A percentile compares a stretch with the other conserved stretches of the same genome.
Conservation (phyloP, 2,329 filamentous ascomycete genomes). For the Ophidiomyces ophidiicola region DNA sequence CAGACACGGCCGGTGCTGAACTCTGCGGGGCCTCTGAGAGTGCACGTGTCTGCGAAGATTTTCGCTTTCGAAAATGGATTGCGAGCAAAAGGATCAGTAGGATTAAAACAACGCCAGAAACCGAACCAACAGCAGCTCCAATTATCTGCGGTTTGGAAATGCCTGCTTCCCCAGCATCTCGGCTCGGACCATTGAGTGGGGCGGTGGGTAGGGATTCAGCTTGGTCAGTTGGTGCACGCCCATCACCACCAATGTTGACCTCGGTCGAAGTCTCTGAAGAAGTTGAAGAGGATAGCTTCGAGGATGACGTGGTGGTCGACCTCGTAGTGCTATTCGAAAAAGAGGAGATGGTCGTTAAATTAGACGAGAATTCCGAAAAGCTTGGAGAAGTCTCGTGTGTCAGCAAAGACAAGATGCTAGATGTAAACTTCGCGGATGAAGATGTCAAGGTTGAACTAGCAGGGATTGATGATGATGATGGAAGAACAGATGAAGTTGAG, state of each 20-base stretch:
- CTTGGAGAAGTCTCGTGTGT: background rate
- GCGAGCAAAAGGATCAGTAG: constrained; percentile 39
- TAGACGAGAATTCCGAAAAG: background rate
- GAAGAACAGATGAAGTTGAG: background rate
- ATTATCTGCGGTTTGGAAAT: constrained; percentile 43
- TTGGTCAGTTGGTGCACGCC: constrained; percentile 6
- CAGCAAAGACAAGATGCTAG: background rate
- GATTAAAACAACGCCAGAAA: constrained; percentile 45
- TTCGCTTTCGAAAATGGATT: constrained; percentile 41
- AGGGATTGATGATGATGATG: background rate
- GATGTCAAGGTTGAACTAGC: background rate
- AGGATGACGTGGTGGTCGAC: constrained; percentile 5
- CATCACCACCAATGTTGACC: constrained; percentile 13
- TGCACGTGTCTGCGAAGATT: constrained; percentile 3
- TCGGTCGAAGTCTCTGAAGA: constrained; percentile 8
- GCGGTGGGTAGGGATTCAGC: constrained; percentile 6
- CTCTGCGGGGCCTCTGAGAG: constrained; percentile 14
- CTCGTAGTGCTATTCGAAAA: constrained; percentile 7
- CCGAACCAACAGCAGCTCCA: constrained; percentile 51
- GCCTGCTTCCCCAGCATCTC: constrained; percentile 16
- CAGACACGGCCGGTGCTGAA: constrained; percentile 16
- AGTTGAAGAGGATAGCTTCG: constrained; percentile 13
- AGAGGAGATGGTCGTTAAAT: constrained; percentile 4
- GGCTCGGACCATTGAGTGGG: constrained; percentile 9
- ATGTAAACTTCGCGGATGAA: background rate